A percentile compares a stretch with the other conserved stretches of the same genome.
Evolutionary conservation across 2,329 filamentous ascomycete species (phyloP).

Genomic region (Neurospora crassa): DNA sequence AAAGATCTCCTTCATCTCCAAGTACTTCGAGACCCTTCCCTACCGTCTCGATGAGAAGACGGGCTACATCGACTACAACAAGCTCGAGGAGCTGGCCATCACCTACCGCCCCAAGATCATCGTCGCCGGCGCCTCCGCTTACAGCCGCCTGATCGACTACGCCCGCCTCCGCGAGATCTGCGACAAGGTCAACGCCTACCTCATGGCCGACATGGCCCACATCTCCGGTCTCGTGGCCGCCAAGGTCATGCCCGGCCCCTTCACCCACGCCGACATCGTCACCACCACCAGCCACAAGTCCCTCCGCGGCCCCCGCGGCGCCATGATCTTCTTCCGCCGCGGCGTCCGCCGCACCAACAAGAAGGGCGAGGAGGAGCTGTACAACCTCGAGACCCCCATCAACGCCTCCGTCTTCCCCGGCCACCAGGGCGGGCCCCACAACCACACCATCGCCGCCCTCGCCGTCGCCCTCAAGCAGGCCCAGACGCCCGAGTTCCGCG

Average conservation of each 20-base stretch:
- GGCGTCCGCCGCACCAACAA: slow-evolving; percentile 81
- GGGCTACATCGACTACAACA: slow-evolving; percentile 90
- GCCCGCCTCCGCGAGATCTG: slow-evolving; percentile 82
- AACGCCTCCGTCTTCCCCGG: slow-evolving; percentile 96
- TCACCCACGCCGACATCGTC: slow-evolving; percentile 83
- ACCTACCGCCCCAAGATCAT: slow-evolving; percentile 94
- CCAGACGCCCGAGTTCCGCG: slow-evolving; percentile 77
- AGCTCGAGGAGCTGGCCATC: slow-evolving; percentile 75
- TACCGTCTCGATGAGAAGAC: slow-evolving; percentile 87
- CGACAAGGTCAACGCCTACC: slow-evolving; percentile 84
- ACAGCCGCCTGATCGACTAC: slow-evolving; percentile 94
- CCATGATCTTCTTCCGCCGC: slow-evolving; percentile 97
- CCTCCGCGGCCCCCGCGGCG: slow-evolving; percentile 84
- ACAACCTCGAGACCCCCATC: slow-evolving; percentile 87
- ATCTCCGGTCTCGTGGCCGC: slow-evolving; percentile 91
- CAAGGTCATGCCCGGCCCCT: slow-evolving; percentile 83
- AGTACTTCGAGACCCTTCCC: slow-evolving; percentile 96
- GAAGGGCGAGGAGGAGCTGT: slow-evolving; percentile 75
- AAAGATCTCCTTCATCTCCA: slow-evolving; percentile 97
- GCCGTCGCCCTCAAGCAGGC: slow-evolving; percentile 93
- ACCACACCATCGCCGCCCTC: slow-evolving; percentile 96
- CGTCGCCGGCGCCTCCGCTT: slow-evolving; percentile 88
- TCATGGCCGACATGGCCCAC: slow-evolving; percentile 94
- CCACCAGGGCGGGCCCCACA: slow-evolving; percentile 95
- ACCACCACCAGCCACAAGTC: slow-evolving; percentile 99